Evolutionary conservation across 2,329 filamentous ascomycete genomes (phyloP), one percentile per base, ranked within the genome.

Genomic region (Trichoderma semiorbis): DNA sequence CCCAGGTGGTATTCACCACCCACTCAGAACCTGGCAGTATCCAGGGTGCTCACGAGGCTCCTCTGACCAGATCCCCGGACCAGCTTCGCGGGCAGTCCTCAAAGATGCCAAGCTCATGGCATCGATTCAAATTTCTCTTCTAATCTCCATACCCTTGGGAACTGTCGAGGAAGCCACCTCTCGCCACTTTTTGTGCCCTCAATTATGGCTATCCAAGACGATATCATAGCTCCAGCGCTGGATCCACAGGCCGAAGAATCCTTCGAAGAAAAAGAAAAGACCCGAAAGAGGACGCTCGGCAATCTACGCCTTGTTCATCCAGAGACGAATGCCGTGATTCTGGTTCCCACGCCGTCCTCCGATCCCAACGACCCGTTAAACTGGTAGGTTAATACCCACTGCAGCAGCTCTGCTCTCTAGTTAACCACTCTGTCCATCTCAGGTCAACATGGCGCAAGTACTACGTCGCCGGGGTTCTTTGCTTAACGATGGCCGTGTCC

Each of bases 281-380:
- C 57, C 34, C 75, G 74, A 10, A 76, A 74, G 43, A 73, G 74
- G 63, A 82, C 81, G 5, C 74, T 85, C 30, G 84, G 84, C 50
- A 82, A 82, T 67, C 79, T 85, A 32, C 83, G 80, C 18, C 78
- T 85, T 28, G 80, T 82, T 53, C 76, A 84, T 67, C 77, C 78
- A 58, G 78, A 82, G 34, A 85, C 82, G 12, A 82, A 85, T 73
- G 79, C 84, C 67, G 83, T 86, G 69, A 84, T 88, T 18, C 78
- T 88, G 10, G 81, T 87, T 11, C 87, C 87, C 1, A 80, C 81
- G 0, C 86, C 86, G 1, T 85, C 84, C 0, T 77, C 80, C n/a
- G 84, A 88, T 72, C 84, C 85, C 3, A 84, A 87, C 57, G 87
- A 88, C 73, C 87, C 86, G 3, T 78, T 89, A 32, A 88, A 86